These are phyloP conservation scores for Blastobotrys arbuscula DNA, from an alignment of 1,139 yeast genomes.

Conservation along the genomic window DNA sequence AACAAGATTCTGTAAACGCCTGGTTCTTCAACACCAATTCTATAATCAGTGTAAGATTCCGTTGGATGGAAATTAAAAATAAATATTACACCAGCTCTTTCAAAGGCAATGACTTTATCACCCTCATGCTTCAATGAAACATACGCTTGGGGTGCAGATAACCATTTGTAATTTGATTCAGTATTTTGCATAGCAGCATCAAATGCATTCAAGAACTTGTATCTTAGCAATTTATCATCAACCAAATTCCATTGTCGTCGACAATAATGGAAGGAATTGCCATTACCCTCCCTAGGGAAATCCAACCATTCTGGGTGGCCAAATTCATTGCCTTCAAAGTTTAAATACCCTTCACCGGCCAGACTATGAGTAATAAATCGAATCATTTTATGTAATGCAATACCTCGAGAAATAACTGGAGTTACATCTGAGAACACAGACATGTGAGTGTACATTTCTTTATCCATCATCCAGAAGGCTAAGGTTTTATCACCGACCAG, in stretches of 20 bases:
- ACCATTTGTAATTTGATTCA: slow-evolving; percentile 66
- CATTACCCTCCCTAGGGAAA: slow-evolving; percentile 87
- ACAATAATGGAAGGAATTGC: slow-evolving; percentile 86
- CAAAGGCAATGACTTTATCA: slow-evolving; percentile 85
- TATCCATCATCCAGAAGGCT: slow-evolving; percentile 98
- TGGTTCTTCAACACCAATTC: slow-evolving; percentile 76
- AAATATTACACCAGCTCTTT: slow-evolving; percentile 78
- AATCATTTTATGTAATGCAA: slow-evolving; percentile 85
- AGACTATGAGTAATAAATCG: slow-evolving; percentile 77
- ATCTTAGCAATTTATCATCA: slow-evolving; percentile 73
- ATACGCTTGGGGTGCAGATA: slow-evolving; percentile 74
- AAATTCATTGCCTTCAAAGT: slow-evolving; percentile 96
- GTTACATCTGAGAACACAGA: slow-evolving; percentile 66
- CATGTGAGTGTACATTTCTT: slow-evolving; percentile 97
- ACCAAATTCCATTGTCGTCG: slow-evolving; percentile 88
- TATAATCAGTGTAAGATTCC: slow-evolving; percentile 75
- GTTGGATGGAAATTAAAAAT: slow-evolving; percentile 87
- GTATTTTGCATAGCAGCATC: slow-evolving; percentile 79
- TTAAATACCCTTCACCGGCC: slow-evolving; percentile 95
- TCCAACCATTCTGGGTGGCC: slow-evolving; percentile 99
- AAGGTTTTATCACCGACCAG: slow-evolving; percentile 94
- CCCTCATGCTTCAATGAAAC: slow-evolving; percentile 81
- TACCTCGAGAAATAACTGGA: slow-evolving; percentile 78
- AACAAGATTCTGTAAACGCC: slow-evolving; percentile 74
- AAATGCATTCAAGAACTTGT: slow-evolving; percentile 68